These are phyloP conservation scores for Ambispora gerdemannii DNA, from an alignment of 192 early-diverging fungal genomes.

Conservation along the genomic window DNA sequence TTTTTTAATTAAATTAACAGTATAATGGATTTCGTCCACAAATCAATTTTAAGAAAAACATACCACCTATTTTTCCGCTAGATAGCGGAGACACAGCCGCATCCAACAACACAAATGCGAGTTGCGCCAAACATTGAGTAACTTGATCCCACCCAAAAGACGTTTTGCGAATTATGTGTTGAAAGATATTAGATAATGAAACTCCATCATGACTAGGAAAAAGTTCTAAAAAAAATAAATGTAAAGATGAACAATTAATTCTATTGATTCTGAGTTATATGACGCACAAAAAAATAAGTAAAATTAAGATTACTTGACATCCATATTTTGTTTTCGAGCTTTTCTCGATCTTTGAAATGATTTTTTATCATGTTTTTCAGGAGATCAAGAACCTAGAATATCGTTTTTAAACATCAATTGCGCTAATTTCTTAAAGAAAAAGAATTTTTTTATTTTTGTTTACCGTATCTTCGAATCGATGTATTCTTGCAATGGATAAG, in stretches of 20 bases:
- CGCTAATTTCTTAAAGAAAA: background rate
- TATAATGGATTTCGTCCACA: no score
- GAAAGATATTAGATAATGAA: slow-evolving; percentile 31
- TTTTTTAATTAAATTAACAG: no score
- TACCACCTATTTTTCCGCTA: slow-evolving; percentile 19
- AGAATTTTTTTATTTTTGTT: slow-evolving; percentile 2
- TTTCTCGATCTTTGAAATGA: slow-evolving; percentile 49
- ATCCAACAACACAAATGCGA: slow-evolving; percentile 51
- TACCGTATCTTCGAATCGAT: slow-evolving; percentile 66
- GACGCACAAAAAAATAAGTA: background rate
- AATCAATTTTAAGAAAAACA: no score
- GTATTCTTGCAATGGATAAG: slow-evolving; percentile 64
- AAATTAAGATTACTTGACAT: slow-evolving; percentile 32
- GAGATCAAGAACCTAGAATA: slow-evolving; percentile 42
- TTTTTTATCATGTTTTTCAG: slow-evolving; percentile 45
- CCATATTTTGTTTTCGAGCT: slow-evolving; percentile 43
- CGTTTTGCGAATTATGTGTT: slow-evolving; percentile 45
- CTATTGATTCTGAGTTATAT: background rate
- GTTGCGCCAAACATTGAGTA: slow-evolving; percentile 50
- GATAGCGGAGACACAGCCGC: slow-evolving; percentile 34
- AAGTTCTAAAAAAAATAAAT: background rate
- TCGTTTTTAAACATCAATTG: background rate
- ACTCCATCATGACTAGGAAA: slow-evolving; percentile 15
- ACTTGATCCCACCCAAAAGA: slow-evolving; percentile 54
- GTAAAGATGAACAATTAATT: background rate